phyloP scores from a whole-genome alignment of 2,329 filamentous ascomycete genomes.

The Sphaerulina vaccinii region DNA sequence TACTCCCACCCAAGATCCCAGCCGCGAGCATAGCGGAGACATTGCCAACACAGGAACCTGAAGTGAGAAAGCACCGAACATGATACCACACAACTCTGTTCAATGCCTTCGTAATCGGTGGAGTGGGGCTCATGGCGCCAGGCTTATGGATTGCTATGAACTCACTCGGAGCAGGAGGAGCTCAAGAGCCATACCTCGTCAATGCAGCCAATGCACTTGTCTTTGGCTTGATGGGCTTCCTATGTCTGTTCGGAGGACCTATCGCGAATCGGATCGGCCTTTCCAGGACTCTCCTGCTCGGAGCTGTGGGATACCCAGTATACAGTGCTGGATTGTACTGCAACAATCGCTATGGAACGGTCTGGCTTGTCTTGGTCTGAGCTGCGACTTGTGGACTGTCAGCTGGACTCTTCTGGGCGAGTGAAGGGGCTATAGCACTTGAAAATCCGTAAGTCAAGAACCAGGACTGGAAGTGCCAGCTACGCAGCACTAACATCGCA shows the following conservation, averaged over 20 bases:
- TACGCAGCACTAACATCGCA: too few relatives aligned
- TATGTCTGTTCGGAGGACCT: constrained; percentile 51
- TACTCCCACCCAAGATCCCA: constrained; percentile 9
- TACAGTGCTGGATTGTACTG: constrained; percentile 52
- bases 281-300: constrained; percentile 46
- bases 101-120: constrained; percentile 55
- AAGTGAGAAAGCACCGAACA: constrained; percentile 14
- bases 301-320: constrained; percentile 50
- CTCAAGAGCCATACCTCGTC: constrained; percentile 52
- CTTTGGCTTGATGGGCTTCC: constrained; percentile 49
- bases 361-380: constrained; percentile 53
- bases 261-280: constrained; percentile 53
- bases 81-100: constrained; percentile 56
- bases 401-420: constrained; percentile 53
- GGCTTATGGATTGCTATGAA: constrained; percentile 60
- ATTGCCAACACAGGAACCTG: constrained; percentile 13
- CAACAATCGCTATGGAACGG: constrained; percentile 53
- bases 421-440: constrained; percentile 51
- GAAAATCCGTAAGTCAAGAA: too few relatives aligned
- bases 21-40: constrained; percentile 8
- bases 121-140: constrained; percentile 53
- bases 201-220: constrained; percentile 55
- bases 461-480: too few relatives aligned
- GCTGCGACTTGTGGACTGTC: constrained; percentile 50
- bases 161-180: constrained; percentile 53